Base-by-base conservation (phyloP, 345 rosid genomes). In the Citrus sp. region DNA sequence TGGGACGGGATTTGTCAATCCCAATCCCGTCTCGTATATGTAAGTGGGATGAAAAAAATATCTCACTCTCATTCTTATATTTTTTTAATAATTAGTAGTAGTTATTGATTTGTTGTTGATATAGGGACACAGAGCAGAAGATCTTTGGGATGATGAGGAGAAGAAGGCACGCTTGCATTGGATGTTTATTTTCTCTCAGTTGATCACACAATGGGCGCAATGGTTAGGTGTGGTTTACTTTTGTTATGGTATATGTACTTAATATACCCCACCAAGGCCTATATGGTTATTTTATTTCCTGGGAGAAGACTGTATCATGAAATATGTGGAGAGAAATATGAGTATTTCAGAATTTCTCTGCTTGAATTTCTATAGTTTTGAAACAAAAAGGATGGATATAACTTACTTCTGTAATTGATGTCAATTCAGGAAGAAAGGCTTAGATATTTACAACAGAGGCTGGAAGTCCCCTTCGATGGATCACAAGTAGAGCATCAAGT, bases 401-500 rank as follows among this genome's bases (percentile, higher is more conserved):
- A 68, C 24, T 82, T 77, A 42, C 60, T 70, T 70, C 72, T 80
- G 58, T 75, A 60, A 55, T 62, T 78, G 73, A 59, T 81, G 21
- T 60, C 59, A 66, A 77, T 82, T 72, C 75, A 95, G 99, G 98
- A 91, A 86, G 96, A 82, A 82, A 91, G 99, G 81, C 90, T 95
- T 65, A 85, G 85, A 82, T 82, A 82, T 81, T 84, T 95, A 67
- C 88, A 89, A 87, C 84, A 79, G 82, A 86, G 99, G 64, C 79
- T 92, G 83, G 91, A 87, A 80, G 85, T 92, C 42, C 94, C 98
- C 30, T 95, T 91, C 85, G 94, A 95, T 84, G 95, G 98, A 84
- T 91, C 97, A 77, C 89, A 60, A 49, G 74, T 84, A 67, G 93
- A 93, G 79, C 99, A 95, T 92, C 99, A 93, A 83, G 99, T 93